Percentiles rank a stretch among this genome's conserved stretches.
These are phyloP conservation scores for Penicillium canariense DNA, from an alignment of 495 filamentous ascomycete genomes.

Conservation along the genomic window DNA sequence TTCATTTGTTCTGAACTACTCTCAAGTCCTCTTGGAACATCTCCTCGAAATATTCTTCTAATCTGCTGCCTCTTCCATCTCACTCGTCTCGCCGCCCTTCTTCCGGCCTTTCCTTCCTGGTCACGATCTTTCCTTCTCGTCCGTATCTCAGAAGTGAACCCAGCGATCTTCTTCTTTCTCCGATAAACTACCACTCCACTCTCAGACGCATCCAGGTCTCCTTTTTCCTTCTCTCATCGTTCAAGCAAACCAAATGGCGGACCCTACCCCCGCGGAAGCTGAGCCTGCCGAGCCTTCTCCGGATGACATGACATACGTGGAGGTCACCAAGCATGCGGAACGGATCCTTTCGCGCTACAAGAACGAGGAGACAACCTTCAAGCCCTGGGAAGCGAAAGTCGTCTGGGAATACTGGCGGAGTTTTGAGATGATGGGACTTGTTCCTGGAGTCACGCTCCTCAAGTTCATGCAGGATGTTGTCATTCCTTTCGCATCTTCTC, in stretches of 20 bases:
- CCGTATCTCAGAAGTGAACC: background rate
- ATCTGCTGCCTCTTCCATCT: background rate
- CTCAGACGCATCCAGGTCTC: background rate
- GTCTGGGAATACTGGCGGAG: conserved; percentile 3
- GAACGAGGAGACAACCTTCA: background rate
- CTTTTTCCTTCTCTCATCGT: background rate
- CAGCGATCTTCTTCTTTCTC: background rate
- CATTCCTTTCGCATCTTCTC: background rate
- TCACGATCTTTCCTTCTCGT: background rate
- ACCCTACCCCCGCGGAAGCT: background rate
- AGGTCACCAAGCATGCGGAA: background rate
- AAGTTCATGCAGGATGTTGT: conserved; percentile 2
- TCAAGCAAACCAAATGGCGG: background rate
- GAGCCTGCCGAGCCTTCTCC: background rate
- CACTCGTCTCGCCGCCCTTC: background rate
- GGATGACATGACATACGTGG: background rate
- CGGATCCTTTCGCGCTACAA: background rate
- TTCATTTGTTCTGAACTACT: no score
- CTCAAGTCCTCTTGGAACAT: background rate
- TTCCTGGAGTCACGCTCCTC: background rate
- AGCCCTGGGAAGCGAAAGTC: background rate
- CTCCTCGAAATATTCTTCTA: background rate
- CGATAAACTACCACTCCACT: background rate
- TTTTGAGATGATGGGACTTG: conserved; percentile 4
- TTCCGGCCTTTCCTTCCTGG: background rate